phyloP scores from a whole-genome alignment of 176 grass and related monocot species.

The Thinopyrum elongatum region DNA sequence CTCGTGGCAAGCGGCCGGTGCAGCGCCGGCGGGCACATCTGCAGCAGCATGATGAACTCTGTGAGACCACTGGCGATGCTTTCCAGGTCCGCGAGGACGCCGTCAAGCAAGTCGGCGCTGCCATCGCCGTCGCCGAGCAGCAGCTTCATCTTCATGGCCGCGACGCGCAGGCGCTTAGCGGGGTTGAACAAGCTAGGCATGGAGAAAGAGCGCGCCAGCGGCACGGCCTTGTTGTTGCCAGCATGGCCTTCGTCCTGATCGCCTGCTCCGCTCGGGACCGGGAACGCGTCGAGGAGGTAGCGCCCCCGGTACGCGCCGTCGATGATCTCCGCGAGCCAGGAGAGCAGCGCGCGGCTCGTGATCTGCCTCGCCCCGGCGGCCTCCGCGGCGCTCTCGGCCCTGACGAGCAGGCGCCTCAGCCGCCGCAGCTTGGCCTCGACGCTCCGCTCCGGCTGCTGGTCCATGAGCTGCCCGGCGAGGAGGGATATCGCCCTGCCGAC shows the following conservation, averaged over 20 bases:
- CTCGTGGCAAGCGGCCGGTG: constrained; percentile 5
- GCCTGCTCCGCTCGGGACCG: background rate
- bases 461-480: background rate
- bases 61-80: background rate
- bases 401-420: background rate
- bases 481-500: constrained; percentile 18
- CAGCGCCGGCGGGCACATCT: constrained; percentile 27
- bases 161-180: constrained; percentile 22
- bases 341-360: constrained; percentile 15
- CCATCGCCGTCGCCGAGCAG: background rate
- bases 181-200: constrained; percentile 8
- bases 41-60: constrained; percentile 25
- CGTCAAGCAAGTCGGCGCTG: background rate
- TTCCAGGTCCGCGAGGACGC: background rate
- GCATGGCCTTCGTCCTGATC: background rate
- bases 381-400: constrained; percentile 3
- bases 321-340: constrained; percentile 24
- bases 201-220: background rate
- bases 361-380: constrained; percentile 1
- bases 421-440: constrained; percentile 9
- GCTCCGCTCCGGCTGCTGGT: background rate
- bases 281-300: constrained; percentile 19
- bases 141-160: constrained; percentile 7
- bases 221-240: background rate
- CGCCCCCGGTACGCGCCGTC: background rate